Conservation (phyloP, 306 rosid species). For the Prunus padus region DNA sequence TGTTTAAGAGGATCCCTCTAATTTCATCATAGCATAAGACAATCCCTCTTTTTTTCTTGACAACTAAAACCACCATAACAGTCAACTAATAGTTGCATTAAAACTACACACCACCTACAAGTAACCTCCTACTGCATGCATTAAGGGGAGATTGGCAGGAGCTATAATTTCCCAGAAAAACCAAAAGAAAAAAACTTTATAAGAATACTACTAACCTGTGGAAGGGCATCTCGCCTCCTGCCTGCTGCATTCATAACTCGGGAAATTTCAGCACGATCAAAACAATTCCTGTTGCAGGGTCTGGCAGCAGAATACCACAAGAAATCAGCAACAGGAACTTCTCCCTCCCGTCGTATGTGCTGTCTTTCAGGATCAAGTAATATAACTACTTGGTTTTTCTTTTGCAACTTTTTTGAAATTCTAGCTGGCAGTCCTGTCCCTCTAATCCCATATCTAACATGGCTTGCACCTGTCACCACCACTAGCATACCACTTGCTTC, state of each 20-base stretch:
- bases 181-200: not conserved
- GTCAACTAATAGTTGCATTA: not conserved
- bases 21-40: not conserved
- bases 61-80: not conserved
- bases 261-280: slow-evolving; percentile 97
- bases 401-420: slow-evolving; percentile 74
- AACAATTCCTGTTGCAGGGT: slow-evolving; percentile 88
- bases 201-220: slow-evolving; percentile 61
- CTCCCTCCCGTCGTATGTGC: slow-evolving; percentile 82
- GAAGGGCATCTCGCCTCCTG: slow-evolving; percentile 87
- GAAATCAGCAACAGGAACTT: slow-evolving; percentile 92
- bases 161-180: not conserved
- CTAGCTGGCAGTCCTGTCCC: slow-evolving; percentile 96
- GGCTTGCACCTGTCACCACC: slow-evolving; percentile 92
- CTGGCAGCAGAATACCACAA: slow-evolving; percentile 98
- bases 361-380: slow-evolving; percentile 96
- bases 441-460: slow-evolving; percentile 76
- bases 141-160: not conserved
- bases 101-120: not conserved
- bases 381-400: slow-evolving; percentile 87
- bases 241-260: slow-evolving; percentile 99
- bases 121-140: not conserved
- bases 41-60: not conserved
- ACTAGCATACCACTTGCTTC: slow-evolving; percentile 69
- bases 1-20: not conserved